phyloP scores from a whole-genome alignment of 1,284 basidiomycete species.

The Tetrapyrgos nigripes region DNA sequence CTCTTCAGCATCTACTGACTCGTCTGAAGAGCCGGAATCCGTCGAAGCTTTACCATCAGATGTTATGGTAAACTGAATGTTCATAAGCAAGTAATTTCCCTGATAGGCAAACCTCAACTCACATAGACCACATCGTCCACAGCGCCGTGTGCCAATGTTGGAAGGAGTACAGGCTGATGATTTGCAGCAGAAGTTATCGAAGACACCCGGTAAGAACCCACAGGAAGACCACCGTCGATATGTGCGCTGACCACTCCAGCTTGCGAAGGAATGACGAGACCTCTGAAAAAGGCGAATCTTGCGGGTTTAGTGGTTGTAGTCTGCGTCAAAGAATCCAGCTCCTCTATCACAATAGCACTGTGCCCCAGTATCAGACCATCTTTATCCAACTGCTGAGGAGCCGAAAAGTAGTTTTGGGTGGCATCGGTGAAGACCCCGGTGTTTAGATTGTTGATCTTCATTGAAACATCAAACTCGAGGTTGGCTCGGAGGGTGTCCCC shows the following conservation, averaged over 20 bases:
- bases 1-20: neutral
- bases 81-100: neutral
- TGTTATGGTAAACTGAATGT: neutral
- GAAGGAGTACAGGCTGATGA: constrained; percentile 49
- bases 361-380: constrained; percentile 50
- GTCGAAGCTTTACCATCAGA: neutral
- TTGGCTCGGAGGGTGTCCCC: constrained; percentile 46
- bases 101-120: neutral
- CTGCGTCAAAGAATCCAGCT: constrained; percentile 41
- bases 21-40: neutral
- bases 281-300: constrained; percentile 54
- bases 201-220: constrained; percentile 53
- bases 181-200: constrained; percentile 49
- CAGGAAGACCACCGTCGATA: constrained; percentile 46
- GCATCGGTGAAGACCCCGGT: constrained; percentile 10
- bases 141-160: constrained; percentile 47
- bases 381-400: neutral
- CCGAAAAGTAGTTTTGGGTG: neutral
- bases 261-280: constrained; percentile 40
- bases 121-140: constrained; percentile 16
- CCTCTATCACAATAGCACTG: constrained; percentile 55
- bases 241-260: constrained; percentile 18
- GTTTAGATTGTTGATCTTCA: constrained; percentile 44
- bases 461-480: constrained; percentile 50
- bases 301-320: constrained; percentile 47